Percentiles rank a stretch among this genome's conserved stretches.
phyloP scores from a whole-genome alignment of 805 yeast species.

The Hanseniaspora jakobsenii region DNA sequence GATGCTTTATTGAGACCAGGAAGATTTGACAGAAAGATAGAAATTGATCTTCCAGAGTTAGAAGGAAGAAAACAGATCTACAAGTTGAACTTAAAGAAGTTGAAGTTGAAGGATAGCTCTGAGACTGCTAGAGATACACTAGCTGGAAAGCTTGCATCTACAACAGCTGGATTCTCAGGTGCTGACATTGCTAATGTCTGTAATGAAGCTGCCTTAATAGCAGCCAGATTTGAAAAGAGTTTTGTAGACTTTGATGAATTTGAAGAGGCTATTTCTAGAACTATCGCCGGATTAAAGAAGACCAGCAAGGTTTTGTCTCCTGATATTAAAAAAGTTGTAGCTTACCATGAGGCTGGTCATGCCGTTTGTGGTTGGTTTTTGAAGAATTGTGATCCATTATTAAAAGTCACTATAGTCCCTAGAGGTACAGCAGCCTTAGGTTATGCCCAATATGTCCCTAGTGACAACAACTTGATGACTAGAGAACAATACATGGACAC shows the following conservation, averaged over 20 bases:
- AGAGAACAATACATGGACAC: constrained; percentile 72
- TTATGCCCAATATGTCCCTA: constrained; percentile 93
- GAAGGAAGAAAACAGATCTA: constrained; percentile 91
- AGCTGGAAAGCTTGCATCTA: constrained; percentile 81
- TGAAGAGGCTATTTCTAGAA: constrained; percentile 94
- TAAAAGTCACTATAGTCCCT: constrained; percentile 93
- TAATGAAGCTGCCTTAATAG: constrained; percentile 94
- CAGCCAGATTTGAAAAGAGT: constrained; percentile 72
- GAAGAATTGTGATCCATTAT: constrained; percentile 79
- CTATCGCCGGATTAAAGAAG: constrained; percentile 89
- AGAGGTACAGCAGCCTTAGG: constrained; percentile 96
- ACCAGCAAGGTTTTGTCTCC: constrained; percentile 72
- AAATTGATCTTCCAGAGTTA: constrained; percentile 85
- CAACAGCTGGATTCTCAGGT: constrained; percentile 97
- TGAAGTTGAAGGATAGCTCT: constrained; percentile 39
- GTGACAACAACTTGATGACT: constrained; percentile 70
- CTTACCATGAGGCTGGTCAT: constrained; percentile 98
- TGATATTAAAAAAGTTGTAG: constrained; percentile 81
- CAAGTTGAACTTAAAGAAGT: constrained; percentile 66
- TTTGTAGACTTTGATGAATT: constrained; percentile 67
- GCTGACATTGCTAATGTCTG: constrained; percentile 97
- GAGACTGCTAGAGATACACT: constrained; percentile 37
- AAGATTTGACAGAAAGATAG: constrained; percentile 87
- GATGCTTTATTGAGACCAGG: constrained; percentile 93
- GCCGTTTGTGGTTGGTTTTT: constrained; percentile 97